Evolutionary conservation across 352 stramenopile genomes (phyloP).

Genomic region (Phytophthora lateralis): DNA sequence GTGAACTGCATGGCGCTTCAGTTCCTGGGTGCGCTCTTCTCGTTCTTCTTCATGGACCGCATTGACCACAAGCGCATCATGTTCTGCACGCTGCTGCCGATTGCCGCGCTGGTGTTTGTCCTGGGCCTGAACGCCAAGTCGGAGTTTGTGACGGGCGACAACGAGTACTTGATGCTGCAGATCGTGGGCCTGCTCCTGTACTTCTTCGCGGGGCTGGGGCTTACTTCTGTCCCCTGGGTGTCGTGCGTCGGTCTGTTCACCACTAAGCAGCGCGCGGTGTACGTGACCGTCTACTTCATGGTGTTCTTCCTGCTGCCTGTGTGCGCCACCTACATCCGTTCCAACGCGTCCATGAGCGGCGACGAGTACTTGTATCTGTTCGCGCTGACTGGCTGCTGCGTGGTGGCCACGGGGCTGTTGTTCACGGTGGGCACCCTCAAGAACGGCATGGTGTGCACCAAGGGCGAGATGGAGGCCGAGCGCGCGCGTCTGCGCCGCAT

Average conservation of each 20-base stretch:
- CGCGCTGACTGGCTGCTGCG: constrained; percentile 46
- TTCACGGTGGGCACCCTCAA: constrained; percentile 58
- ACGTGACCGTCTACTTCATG: constrained; percentile 71
- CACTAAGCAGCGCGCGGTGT: constrained; percentile 63
- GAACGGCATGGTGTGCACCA: constrained; percentile 77
- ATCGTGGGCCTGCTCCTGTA: constrained; percentile 73
- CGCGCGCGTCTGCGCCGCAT: constrained; percentile 53
- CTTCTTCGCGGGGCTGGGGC: constrained; percentile 79
- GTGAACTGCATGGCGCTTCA: constrained; percentile 76
- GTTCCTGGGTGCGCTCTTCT: constrained; percentile 74
- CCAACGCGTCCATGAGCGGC: constrained; percentile 30
- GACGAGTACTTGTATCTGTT: constrained; percentile 71
- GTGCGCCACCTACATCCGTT: constrained; percentile 48
- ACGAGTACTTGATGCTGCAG: constrained; percentile 70
- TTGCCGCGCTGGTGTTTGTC: constrained; percentile 50
- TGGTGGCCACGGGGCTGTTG: constrained; percentile 52
- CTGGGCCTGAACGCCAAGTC: constrained; percentile 65
- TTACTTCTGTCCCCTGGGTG: constrained; percentile 78
- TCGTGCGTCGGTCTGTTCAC: constrained; percentile 75
- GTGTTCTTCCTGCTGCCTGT: constrained; percentile 78
- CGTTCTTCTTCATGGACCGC: constrained; percentile 88
- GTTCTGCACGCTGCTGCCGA: constrained; percentile 68
- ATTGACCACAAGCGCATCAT: constrained; percentile 79
- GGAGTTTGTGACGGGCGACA: constrained; percentile 53
- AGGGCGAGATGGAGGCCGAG: constrained; percentile 60